Base-by-base conservation (phyloP, 225 moss, liverwort and hornwort genomes). In the Bryoerythrophyllum caledonicum region DNA sequence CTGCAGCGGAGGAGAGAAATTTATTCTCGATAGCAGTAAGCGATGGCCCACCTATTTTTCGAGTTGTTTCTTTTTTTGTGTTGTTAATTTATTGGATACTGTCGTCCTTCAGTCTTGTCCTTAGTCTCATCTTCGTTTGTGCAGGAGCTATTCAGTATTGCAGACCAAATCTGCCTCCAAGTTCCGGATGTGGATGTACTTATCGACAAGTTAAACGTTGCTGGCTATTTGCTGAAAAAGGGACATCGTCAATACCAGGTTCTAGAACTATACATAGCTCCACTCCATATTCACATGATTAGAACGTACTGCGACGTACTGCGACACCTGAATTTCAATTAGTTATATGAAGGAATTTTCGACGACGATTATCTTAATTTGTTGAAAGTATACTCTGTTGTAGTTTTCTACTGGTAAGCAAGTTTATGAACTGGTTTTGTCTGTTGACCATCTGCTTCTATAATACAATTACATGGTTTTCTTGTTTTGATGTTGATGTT, bases 221-320 rank as follows among this genome's bases (percentile, higher is more conserved):
- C 97, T 63, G 97, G 97, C 60, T 95, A 93, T 82, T 77, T 99
- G 55, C 75, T 99, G 71, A 99, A 99, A 79, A 99, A 95, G 80
- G 95, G 97, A 35, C 75, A 81, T 76, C 87, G 88, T 44, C 87
- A 83, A 70, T 99, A 87, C 59, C 97, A 99, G 95, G 93, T 97
- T 67, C 38, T 65, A 21, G 27, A 15, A 30, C 43, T 69, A 28
- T 37, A 12, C 49, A 14, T 24, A 54, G 40, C 77, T 44, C 10
- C 32, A n/a, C 28, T 63, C 30, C 55, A 44, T n/a, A 44, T 60
- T 60, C 20, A 44, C 44, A 61, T 20, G 24, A 68, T 59, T 34
- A 67, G 59, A 59, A 59, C 19, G 0, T 49, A 41, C 19, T 83
- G 17, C 25, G 30, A 43, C 12, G 49, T 32, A 34, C 28, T 62